Evolutionary conservation across 805 yeast species (phyloP), one percentile per base, ranked within the genome.

Genomic region (Sungouiozyma intestinalis): DNA sequence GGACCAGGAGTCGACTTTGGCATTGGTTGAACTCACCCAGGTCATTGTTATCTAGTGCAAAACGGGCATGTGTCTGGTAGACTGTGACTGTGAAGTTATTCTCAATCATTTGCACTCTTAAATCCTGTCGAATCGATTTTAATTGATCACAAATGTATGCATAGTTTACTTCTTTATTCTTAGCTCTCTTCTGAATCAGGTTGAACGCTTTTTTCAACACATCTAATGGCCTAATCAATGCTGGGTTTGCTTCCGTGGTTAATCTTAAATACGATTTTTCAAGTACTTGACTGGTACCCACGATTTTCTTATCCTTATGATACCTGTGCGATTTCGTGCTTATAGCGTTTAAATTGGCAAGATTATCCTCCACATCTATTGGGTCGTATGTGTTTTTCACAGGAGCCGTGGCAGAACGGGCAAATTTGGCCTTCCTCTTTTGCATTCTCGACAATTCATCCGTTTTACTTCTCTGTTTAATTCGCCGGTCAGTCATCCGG

Each of bases 21-120:
- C 97, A 92, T 60, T 90, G 97, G 64, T 92, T 92, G 60, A 84
- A 87, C 60, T 92, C 97, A 8, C 97, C 97, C 48, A 90, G 64
- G 60, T 90, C 98, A 34, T 74, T 72, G 55, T 82, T 79, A 50
- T 79, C 82, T 33, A 90, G 71, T 0, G 97, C 94, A n/a, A 88
- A 67, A 39, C 87, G 74, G 3, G 92, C 92, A 61, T 90, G 94
- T 2, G 79, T 72, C 60, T 86, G 92, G 60, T 92, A 90, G 0
- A 86, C 95, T 42, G 65, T 56, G 4, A 86, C 74, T 0, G 96
- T 76, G 56, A 92, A 84, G 36, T 74, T 78, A 53, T 77, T 77
- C 52, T 80, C 80, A 36, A 90, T 79, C 55, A 83, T 83, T 63
- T 90, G 98, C 8, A 90, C 97, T 2, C 94, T 84, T 48, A 90